Base-by-base conservation (phyloP, 495 filamentous ascomycete genomes). In the Hyphodiscus hymeniophilus region DNA sequence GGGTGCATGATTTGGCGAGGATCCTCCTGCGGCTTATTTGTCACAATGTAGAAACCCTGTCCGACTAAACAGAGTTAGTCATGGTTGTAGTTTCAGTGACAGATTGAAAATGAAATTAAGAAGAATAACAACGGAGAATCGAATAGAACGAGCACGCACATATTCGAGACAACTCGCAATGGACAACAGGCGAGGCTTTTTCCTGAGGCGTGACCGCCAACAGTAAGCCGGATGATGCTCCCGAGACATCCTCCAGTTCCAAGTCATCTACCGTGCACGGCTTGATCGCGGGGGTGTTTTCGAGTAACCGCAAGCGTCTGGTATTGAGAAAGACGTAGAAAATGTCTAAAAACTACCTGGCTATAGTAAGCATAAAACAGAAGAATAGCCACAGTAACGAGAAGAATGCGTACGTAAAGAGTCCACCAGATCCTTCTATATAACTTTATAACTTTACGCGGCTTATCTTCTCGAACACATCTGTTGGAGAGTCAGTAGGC, bases 241-340 rank as follows among this genome's bases (percentile, higher is more conserved):
- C 42, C 42, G 42, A 45, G 42, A 45, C 26, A 45, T 45, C 42
- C 42, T 45, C 42, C 42, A 26, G 23, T 30, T 45, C 42, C 42
- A 21, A 45, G 26, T 31, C 42, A 45, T 45, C 42, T 45, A 31
- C 42, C 28, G 42, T 45, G 23, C 42, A 31, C 30, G 42, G 42
- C 17, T 33, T 45, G 42, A 45, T 45, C 42, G 42, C 42, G 42
- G 42, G 33, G 42, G 42, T 32, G 42, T 45, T 45, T 45, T 45
- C 42, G 26, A 45, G 42, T 45, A 45, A 26, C 15, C 42, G 28
- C 26, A 26, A 45, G 42, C 28, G 42, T 45, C 42, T 45, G 42
- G 42, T 45, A 45, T 45, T 45, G 42, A n/a, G n/a, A n/a, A n/a
- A n/a, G n/a, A 42, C 39, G 39, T 42, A 21, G 39, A 42, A 42